phyloP scores from a whole-genome alignment of 1,284 basidiomycete species.

The Rhizoctonia solani region DNA sequence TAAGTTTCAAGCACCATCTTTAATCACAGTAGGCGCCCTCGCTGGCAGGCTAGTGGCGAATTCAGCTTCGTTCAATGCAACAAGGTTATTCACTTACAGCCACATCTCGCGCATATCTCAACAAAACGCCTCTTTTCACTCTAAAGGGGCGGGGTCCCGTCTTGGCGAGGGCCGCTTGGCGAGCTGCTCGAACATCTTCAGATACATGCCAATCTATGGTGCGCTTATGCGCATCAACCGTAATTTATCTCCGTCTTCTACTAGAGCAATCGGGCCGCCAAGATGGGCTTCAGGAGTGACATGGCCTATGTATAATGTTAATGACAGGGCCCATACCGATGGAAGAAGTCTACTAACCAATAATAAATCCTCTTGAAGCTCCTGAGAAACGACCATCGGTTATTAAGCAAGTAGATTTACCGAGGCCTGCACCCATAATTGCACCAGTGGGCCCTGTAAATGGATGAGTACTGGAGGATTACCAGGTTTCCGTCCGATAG shows the following conservation, averaged over 20 bases:
- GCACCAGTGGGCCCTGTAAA: slow-evolving; percentile 77
- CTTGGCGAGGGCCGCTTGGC: slow-evolving; percentile 73
- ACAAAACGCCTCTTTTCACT: slow-evolving; percentile 70
- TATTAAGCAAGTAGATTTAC: slow-evolving; percentile 87
- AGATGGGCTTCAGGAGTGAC: slow-evolving; percentile 91
- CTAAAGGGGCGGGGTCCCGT: slow-evolving; percentile 66
- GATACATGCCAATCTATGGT: slow-evolving; percentile 81
- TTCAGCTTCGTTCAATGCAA: slow-evolving; percentile 35
- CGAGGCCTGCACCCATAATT: slow-evolving; percentile 91
- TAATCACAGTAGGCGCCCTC: slow-evolving; percentile 75
- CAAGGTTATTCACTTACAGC: slow-evolving; percentile 57
- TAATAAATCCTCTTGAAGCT: slow-evolving; percentile 65
- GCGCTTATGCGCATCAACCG: slow-evolving; percentile 79
- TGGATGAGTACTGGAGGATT: no score
- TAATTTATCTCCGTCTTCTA: slow-evolving; percentile 89
- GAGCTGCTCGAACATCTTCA: slow-evolving; percentile 74
- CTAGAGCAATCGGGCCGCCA: slow-evolving; percentile 94
- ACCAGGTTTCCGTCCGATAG: no score
- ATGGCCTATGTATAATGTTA: slow-evolving; percentile 60
- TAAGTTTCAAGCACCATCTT: no score
- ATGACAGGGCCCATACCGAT: no score
- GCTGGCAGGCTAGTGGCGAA: slow-evolving; percentile 62
- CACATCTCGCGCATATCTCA: slow-evolving; percentile 78
- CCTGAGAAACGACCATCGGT: slow-evolving; percentile 98
- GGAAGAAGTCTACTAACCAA: no score